These are phyloP conservation scores for Pestalotiopsis sp. DNA, from an alignment of 2,329 filamentous ascomycete genomes.

Conservation along the genomic window DNA sequence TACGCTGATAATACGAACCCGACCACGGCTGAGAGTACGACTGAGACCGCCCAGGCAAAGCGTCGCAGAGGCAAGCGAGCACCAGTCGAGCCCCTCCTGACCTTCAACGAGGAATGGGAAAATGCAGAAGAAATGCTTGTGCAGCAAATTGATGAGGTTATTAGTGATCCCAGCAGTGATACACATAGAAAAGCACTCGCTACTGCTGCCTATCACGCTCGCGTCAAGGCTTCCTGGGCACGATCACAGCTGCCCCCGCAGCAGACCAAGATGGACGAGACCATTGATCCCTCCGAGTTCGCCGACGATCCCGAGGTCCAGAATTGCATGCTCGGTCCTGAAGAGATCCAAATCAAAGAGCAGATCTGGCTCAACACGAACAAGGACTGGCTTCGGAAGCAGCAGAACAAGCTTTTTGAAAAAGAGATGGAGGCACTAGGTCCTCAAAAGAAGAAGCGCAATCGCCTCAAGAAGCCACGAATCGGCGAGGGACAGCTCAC, in stretches of 20 bases:
- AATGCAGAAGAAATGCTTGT: slow-evolving; percentile 68
- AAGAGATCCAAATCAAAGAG: slow-evolving; percentile 83
- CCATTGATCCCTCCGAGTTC: slow-evolving; percentile 82
- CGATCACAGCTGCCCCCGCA: slow-evolving; percentile 50
- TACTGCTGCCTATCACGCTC: slow-evolving; percentile 57
- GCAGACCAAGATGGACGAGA: slow-evolving; percentile 59
- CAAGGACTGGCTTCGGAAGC: slow-evolving; percentile 86
- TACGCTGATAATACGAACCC: slow-evolving; percentile 25
- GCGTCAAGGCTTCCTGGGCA: slow-evolving; percentile 55
- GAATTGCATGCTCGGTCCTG: slow-evolving; percentile 74
- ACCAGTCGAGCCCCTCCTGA: slow-evolving; percentile 44
- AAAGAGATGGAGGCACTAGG: slow-evolving; percentile 60
- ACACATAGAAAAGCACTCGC: slow-evolving; percentile 62
- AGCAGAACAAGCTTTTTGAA: slow-evolving; percentile 82
- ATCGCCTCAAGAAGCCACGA: slow-evolving; percentile 50
- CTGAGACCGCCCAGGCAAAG: slow-evolving; percentile 14
- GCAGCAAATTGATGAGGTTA: slow-evolving; percentile 70
- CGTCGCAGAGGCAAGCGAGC: slow-evolving; percentile 32
- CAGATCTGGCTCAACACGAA: slow-evolving; percentile 94
- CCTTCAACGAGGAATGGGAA: slow-evolving; percentile 65
- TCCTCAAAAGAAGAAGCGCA: slow-evolving; percentile 61
- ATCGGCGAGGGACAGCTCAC: slow-evolving; percentile 68
- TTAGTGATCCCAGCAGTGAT: slow-evolving; percentile 61
- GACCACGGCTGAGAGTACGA: slow-evolving; percentile 20
- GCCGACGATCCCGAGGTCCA: slow-evolving; percentile 86